Evolutionary conservation across 116 monocot species (phyloP).

Genomic region (Iris pallida): DNA sequence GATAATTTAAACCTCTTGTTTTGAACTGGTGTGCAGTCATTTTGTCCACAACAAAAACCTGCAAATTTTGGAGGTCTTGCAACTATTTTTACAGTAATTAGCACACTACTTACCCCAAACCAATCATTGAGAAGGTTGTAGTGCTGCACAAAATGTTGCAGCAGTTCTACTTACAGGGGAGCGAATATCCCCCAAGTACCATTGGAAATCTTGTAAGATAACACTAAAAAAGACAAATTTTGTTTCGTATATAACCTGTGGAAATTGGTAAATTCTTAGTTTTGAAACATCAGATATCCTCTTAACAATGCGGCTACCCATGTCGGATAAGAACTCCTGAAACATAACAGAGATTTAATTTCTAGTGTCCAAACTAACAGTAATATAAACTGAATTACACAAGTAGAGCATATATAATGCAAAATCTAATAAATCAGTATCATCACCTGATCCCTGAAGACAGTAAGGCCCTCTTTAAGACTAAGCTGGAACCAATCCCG

Average conservation of each 20-base stretch:
- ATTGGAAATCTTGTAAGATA: too few species aligned
- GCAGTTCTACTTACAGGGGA: too few species aligned
- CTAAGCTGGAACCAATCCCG: constrained; percentile 99
- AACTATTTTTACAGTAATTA: too few species aligned
- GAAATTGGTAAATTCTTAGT: constrained; percentile 86
- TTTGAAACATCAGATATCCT: constrained; percentile 91
- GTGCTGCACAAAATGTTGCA: too few species aligned
- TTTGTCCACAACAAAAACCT: too few species aligned
- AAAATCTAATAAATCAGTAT: background rate
- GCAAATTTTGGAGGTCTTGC: too few species aligned
- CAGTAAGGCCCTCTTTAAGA: constrained; percentile 97
- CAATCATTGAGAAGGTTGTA: too few species aligned
- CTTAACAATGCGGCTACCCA: constrained; percentile 93
- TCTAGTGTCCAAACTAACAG: background rate
- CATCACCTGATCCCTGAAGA: constrained; percentile 94
- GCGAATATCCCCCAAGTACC: too few species aligned
- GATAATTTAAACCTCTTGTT: too few species aligned
- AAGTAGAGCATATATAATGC: background rate
- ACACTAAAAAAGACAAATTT: too few species aligned
- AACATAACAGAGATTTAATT: background rate
- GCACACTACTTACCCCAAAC: too few species aligned
- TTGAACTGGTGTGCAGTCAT: too few species aligned
- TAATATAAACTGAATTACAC: background rate
- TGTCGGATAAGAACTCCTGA: constrained; percentile 97
- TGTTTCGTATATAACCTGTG: constrained; percentile 50